Evolutionary conservation across 2,329 filamentous ascomycete species (phyloP).

Genomic region (Aspergillus sp.): DNA sequence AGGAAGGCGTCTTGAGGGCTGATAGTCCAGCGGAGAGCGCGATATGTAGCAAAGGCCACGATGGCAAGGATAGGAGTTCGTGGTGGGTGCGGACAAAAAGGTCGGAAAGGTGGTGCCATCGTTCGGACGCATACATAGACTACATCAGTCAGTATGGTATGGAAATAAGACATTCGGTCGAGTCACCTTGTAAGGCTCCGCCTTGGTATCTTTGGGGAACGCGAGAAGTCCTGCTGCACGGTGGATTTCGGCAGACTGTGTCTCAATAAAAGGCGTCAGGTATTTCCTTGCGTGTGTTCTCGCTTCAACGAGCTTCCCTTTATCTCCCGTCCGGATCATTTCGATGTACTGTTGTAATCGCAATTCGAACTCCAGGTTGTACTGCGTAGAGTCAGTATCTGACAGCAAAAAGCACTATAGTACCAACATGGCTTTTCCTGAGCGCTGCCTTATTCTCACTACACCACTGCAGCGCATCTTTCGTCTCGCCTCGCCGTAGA

Average conservation of each 20-base stretch:
- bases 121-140: constrained; percentile 65
- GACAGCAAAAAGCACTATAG: not conserved
- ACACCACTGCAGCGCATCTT: constrained; percentile 85
- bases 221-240: constrained; percentile 79
- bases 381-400: constrained; percentile 46
- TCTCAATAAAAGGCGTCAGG: constrained; percentile 66
- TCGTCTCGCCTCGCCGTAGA: constrained; percentile 66
- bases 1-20: constrained; percentile 91
- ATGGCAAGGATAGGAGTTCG: constrained; percentile 75
- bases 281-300: constrained; percentile 79
- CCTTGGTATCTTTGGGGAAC: constrained; percentile 60
- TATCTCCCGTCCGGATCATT: constrained; percentile 67
- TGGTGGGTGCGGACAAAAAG: constrained; percentile 86
- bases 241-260: constrained; percentile 65
- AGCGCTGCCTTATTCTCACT: constrained; percentile 88
- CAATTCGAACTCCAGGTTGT: constrained; percentile 87
- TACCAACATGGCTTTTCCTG: constrained; percentile 76
- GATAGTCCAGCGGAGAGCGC: constrained; percentile 88
- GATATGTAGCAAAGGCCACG: constrained; percentile 81
- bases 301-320: constrained; percentile 68
- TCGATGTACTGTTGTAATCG: constrained; percentile 95
- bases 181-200: constrained; percentile 59
- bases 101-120: constrained; percentile 74
- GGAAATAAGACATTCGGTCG: not conserved
- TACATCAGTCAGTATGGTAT: constrained; percentile 6